A percentile compares a stretch with the other conserved stretches of the same genome.
Conservation (phyloP, 768 basidiomycete species). For the Sporobolomyces roseus region DNA sequence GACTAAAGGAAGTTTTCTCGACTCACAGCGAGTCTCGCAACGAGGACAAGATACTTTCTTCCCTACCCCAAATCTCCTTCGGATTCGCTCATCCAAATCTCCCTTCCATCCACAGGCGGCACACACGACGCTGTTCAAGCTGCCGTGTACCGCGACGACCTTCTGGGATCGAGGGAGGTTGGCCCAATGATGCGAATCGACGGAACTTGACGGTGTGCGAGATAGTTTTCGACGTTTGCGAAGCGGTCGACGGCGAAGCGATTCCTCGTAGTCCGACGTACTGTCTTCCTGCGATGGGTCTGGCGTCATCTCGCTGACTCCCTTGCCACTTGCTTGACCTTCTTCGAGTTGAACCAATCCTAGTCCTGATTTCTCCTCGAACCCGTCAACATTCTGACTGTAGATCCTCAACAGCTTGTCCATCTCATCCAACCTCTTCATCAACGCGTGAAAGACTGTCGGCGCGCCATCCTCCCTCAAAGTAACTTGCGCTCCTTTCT, state of each 20-base stretch:
- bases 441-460: conserved; percentile 75
- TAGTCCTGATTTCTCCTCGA: conserved; percentile 77
- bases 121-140: conserved; percentile 51
- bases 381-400: conserved; percentile 95
- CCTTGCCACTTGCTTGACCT: neutral
- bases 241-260: neutral
- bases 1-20: neutral
- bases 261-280: conserved; percentile 13
- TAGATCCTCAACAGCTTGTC: conserved; percentile 81
- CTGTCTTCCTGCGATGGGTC: neutral
- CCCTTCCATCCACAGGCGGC: conserved; percentile 76
- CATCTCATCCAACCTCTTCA: conserved; percentile 56
- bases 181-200: neutral
- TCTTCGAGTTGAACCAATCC: conserved; percentile 27
- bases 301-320: neutral
- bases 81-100: conserved; percentile 62
- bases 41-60: conserved; percentile 77
- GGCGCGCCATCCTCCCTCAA: conserved; percentile 69
- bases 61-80: conserved; percentile 64
- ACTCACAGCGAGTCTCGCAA: conserved; percentile 74
- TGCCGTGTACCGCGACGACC: conserved; percentile 30
- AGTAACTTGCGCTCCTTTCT: neutral
- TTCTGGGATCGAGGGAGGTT: neutral
- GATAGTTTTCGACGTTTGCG: neutral
- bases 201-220: neutral